Evolutionary conservation across 129 eudicot species (phyloP).

Genomic region (Flaveria bidentis): DNA sequence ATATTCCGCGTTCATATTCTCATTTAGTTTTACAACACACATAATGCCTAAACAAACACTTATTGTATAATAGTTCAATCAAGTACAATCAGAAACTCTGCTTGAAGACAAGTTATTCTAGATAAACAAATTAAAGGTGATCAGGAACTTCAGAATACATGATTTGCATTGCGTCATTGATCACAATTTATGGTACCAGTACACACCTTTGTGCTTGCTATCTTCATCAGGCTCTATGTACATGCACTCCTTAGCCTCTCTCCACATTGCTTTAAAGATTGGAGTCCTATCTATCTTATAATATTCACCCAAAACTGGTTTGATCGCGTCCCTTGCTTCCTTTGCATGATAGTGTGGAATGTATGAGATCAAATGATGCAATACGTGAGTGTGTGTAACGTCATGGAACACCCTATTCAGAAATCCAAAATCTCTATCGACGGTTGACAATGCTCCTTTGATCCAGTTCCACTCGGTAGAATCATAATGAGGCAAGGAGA

Average conservation of each 20-base stretch:
- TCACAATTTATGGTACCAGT: constrained; percentile 26
- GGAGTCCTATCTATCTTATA: constrained; percentile 37
- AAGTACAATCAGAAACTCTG: neutral
- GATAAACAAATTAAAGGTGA: no score
- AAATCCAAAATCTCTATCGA: constrained; percentile 35
- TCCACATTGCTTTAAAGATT: constrained; percentile 31
- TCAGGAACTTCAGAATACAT: neutral
- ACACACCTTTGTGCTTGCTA: constrained; percentile 24
- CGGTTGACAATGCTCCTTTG: constrained; percentile 32
- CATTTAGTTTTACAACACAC: no score
- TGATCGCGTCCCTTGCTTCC: constrained; percentile 35
- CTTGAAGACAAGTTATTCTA: neutral
- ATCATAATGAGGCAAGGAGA: constrained; percentile 34
- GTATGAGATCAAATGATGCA: constrained; percentile 36
- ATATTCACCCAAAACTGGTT: constrained; percentile 31
- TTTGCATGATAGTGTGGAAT: constrained; percentile 39
- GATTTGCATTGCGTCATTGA: neutral
- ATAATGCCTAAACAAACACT: neutral
- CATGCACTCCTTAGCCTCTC: constrained; percentile 37
- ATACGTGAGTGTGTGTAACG: constrained; percentile 36
- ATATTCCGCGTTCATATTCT: no score
- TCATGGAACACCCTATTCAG: constrained; percentile 32
- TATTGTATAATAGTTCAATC: neutral
- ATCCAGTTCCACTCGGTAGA: constrained; percentile 40
- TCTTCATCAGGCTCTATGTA: constrained; percentile 32